phyloP scores from a whole-genome alignment of 208 protist species.

The Leishmania braziliensis region DNA sequence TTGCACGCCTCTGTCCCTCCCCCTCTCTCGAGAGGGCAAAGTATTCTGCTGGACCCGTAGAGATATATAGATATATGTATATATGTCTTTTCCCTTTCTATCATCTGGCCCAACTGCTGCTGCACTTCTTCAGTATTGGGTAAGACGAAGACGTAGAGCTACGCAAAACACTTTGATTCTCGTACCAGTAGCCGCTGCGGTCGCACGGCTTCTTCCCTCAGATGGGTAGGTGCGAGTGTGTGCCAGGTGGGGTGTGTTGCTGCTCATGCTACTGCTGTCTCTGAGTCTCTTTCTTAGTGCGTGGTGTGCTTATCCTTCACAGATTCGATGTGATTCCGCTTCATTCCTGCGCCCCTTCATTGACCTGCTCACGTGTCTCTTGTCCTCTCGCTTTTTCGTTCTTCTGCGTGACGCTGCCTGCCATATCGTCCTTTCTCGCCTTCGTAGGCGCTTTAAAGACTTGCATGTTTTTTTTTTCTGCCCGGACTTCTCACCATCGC shows the following conservation, averaged over 20 bases:
- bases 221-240: neutral
- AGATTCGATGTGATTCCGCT: slow-evolving; percentile 14
- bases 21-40: neutral
- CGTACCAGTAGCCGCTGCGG: neutral
- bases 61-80: neutral
- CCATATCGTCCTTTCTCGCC: neutral
- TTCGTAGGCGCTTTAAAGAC: no score
- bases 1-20: neutral
- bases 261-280: neutral
- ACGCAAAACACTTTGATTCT: no score
- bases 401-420: neutral
- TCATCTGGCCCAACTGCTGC: no score
- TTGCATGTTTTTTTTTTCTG: neutral
- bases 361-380: neutral
- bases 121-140: neutral
- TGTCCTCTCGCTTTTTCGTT: neutral
- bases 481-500: neutral
- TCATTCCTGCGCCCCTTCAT: neutral
- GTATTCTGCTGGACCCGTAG: neutral
- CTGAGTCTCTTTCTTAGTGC: neutral
- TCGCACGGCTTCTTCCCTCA: neutral
- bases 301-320: neutral
- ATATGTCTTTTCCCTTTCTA: neutral
- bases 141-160: no score
- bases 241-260: neutral